These are phyloP conservation scores for Cladophialophora exuberans DNA, from an alignment of 2,329 filamentous ascomycete species.

Conservation along the genomic window DNA sequence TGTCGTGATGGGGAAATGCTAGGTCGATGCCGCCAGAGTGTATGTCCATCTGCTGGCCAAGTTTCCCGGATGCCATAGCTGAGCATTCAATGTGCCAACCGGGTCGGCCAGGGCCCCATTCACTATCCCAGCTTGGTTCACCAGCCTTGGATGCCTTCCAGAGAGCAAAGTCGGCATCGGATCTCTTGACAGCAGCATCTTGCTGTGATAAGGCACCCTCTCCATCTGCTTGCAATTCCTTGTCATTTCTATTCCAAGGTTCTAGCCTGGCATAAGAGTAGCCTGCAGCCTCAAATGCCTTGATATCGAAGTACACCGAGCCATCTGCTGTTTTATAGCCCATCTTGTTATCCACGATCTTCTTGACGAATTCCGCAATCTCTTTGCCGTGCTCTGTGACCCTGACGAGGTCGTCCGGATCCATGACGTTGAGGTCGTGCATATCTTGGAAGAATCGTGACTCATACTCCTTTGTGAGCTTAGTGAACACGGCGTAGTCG, in stretches of 20 bases:
- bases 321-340: constrained; percentile 76
- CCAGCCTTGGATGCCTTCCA: constrained; percentile 94
- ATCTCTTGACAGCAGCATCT: constrained; percentile 66
- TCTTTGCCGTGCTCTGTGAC: constrained; percentile 92
- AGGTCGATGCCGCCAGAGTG: constrained; percentile 93
- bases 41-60: constrained; percentile 85
- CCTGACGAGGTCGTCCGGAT: constrained; percentile 78
- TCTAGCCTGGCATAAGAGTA: constrained; percentile 84
- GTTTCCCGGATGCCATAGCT: constrained; percentile 88
- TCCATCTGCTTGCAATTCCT: constrained; percentile 81
- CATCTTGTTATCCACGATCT: constrained; percentile 81
- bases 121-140: constrained; percentile 86
- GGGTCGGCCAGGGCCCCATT: constrained; percentile 84
- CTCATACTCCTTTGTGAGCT: constrained; percentile 84
- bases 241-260: constrained; percentile 83
- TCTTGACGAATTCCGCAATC: constrained; percentile 82
- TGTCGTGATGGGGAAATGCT: constrained; percentile 89
- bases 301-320: constrained; percentile 93
- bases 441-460: constrained; percentile 87
- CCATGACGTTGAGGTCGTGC: constrained; percentile 79
- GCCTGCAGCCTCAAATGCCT: constrained; percentile 78
- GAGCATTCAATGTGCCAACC: constrained; percentile 99
- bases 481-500: constrained; percentile 79
- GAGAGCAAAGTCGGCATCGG: constrained; percentile 81
- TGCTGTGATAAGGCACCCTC: constrained; percentile 75